Base-by-base conservation (phyloP, 805 yeast species). In the Candida fluviatilis region DNA sequence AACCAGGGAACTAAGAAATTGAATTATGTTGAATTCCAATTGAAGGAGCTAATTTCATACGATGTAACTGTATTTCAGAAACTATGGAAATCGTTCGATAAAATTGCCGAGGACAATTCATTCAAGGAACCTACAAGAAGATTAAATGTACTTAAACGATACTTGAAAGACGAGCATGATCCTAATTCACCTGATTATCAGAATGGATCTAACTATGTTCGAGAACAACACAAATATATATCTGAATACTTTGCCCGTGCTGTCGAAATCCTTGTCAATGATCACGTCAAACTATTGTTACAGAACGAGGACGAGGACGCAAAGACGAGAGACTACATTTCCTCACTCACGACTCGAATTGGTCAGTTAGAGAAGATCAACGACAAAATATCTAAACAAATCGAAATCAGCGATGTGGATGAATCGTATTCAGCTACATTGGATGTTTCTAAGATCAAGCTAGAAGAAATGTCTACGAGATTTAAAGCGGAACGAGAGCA, bases 401-500 rank as follows among this genome's bases (percentile, higher is more conserved):
- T 38, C 18, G 18, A n/a, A 4, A 21, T 28, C 12, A 33, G 27
- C 16, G 24, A 12, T 4, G 13, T 18, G 12, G 36, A 21, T 28
- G 33, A 41, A 14, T 39, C 46, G 10, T 33, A 17, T n/a, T 46
- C 53, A 3, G 72, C 74, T 13, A 58, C 74, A 23, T 10, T 26
- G 29, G 35, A 33, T 23, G 24, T 33, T 5, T 56, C 71, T 33
- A 66, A 64, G 39, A 48, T 79, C 33, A 64, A 88, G 38, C 62
- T 82, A 12, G 80, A 77, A 17, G 88, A 81, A 46, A 55, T 84
- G 31, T 76, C 77, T 29, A 75, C 67, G 44, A 68, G 82, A 49
- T 81, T 86, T 82, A 78, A 80, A 49, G 69, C 79, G 4, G 90
- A 84, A 45, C 65, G 88, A 43, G 93, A 84, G 54, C 75, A 84